Evolutionary conservation across 352 stramenopile species (phyloP).

Genomic region (Phytophthora gonapodyides): DNA sequence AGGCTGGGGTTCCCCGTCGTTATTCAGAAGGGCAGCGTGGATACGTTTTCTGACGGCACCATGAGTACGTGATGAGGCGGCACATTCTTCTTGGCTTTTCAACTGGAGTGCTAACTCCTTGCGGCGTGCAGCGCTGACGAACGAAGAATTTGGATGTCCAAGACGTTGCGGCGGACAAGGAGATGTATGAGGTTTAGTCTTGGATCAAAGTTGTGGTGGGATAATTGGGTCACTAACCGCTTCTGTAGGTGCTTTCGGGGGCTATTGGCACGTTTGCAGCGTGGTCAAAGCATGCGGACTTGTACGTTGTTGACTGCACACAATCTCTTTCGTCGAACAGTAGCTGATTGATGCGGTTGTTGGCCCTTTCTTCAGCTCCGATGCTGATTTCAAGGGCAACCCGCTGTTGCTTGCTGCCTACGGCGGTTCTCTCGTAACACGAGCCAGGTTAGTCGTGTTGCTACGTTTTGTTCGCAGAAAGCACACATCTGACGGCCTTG

Average conservation of each 20-base stretch:
- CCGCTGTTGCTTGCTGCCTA: constrained; percentile 71
- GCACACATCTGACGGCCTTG: constrained; percentile 1
- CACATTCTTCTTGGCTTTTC: background rate
- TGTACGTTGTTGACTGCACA: constrained; percentile 36
- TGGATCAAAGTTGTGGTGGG: background rate
- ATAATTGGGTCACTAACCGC: background rate
- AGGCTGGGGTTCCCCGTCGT: constrained; percentile 85
- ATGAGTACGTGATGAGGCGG: constrained; percentile 42
- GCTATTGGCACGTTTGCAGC: constrained; percentile 78
- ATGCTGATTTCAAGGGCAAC: constrained; percentile 46
- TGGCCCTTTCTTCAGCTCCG: constrained; percentile 6
- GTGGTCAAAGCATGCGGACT: constrained; percentile 56
- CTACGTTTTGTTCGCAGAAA: background rate
- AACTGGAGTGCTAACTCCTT: constrained; percentile 8
- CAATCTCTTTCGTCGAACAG: too few species aligned
- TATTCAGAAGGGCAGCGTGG: constrained; percentile 81
- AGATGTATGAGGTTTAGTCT: constrained; percentile 59
- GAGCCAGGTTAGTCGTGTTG: constrained; percentile 54
- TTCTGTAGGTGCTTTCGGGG: constrained; percentile 76
- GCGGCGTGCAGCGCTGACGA: constrained; percentile 49
- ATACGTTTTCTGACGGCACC: constrained; percentile 81
- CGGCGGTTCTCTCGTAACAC: constrained; percentile 80
- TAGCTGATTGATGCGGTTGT: background rate
- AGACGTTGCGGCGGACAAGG: constrained; percentile 92
- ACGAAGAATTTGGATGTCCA: constrained; percentile 70